Base-by-base conservation (phyloP, 148 eudicot species). In the Silene uniflora region DNA sequence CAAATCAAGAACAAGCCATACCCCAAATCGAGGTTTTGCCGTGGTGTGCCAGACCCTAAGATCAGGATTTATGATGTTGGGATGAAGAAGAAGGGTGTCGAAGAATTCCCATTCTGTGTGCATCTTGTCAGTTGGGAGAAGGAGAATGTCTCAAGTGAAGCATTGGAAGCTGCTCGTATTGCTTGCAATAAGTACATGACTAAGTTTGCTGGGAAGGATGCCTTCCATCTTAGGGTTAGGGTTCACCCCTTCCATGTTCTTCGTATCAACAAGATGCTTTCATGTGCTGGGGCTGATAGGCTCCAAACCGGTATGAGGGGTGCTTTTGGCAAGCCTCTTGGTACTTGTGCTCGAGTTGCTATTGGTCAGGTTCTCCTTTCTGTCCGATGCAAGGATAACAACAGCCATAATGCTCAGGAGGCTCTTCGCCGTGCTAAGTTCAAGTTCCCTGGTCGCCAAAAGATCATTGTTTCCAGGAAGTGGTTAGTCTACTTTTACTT, bases 101-200 rank as follows among this genome's bases (percentile, higher is more conserved):
- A 82, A 46, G 84, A 78, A 8, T 82, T 82, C 73, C 81, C 81
- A 23, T 82, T 74, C 81, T 82, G 84, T 71, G 84, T 82, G 18
- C 86, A 84, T 64, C 84, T 84, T 72, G 86, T 84, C 62, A 84
- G 86, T 78, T 84, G 86, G 86, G 86, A 84, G 82, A 84, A 84
- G 71, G 86, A 84, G 23, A 84, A 84, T 72, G 86, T 84, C 23
- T 84, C 86, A 1, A 84, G 86, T 73, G 86, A 84, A 62, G 86
- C 86, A 0, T 49, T 84, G 32, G 84, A 81, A 66, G 86, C 86
- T 75, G 86, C 84, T 0, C 80, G 84, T 63, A 84, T 84, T 78
- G 86, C 86, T 0, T 82, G 85, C 66, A 82, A 82, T 71, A 82
- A 82, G 71, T 82, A 82, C 77, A 82, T 82, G 85, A 44, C 82